phyloP scores from a whole-genome alignment of 1,284 basidiomycete genomes.

The Ustilago bromivora region DNA sequence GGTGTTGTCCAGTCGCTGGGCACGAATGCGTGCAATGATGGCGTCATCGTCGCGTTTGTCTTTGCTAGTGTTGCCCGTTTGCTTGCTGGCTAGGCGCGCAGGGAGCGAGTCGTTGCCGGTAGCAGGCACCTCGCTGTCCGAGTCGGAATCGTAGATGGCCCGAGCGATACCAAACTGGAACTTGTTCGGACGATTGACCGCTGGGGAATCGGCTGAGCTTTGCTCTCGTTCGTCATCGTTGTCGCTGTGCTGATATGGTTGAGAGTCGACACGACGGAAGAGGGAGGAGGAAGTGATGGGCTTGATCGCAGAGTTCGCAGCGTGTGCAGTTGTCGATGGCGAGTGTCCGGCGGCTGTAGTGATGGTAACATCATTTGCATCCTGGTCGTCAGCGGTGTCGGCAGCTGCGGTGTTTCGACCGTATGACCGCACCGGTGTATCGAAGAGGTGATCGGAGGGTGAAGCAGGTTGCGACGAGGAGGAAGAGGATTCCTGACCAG shows the following conservation, averaged over 20 bases:
- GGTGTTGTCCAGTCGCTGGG: conserved; percentile 20
- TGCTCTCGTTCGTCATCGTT: conserved; percentile 6
- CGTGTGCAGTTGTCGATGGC: conserved; percentile 29
- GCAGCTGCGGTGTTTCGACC: conserved; percentile 7
- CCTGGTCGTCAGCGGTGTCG: conserved; percentile 3
- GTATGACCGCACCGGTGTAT: conserved; percentile 42
- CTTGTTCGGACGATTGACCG: conserved; percentile 21
- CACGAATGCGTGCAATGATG: conserved; percentile 37
- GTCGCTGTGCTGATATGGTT: conserved; percentile 27
- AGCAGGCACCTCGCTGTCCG: conserved; percentile 19
- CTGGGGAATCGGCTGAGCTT: conserved; percentile 20
- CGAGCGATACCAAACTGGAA: conserved; percentile 36
- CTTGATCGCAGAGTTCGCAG: conserved; percentile 36
- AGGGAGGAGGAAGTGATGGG: conserved; percentile 16
- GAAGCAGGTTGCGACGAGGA: conserved; percentile 40
- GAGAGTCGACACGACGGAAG: conserved; percentile 37
- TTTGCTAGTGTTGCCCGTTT: not conserved
- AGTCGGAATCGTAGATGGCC: conserved; percentile 49
- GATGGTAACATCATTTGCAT: conserved; percentile 23
- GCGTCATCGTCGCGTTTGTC: conserved; percentile 22
- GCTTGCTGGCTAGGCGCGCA: not conserved
- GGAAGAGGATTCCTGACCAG: conserved; percentile 16
- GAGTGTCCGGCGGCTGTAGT: conserved; percentile 33
- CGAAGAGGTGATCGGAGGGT: conserved; percentile 34
- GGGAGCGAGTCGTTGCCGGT: not conserved